These are phyloP conservation scores for Narthecium ossifragum DNA, from an alignment of 106 monocot species.

Conservation along the genomic window DNA sequence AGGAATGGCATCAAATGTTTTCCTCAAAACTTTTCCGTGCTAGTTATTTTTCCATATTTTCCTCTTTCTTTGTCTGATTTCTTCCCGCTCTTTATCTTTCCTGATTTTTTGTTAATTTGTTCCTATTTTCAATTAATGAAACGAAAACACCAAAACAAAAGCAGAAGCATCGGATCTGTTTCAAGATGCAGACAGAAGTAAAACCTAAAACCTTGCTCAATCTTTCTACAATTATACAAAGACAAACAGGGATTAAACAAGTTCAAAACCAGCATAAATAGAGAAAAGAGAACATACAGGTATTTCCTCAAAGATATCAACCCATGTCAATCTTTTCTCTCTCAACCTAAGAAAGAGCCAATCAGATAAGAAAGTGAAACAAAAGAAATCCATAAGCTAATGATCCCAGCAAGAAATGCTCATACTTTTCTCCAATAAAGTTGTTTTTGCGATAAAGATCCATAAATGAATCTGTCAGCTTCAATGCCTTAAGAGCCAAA, in stretches of 20 bases:
- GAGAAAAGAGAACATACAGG: constrained; percentile 37
- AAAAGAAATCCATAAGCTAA: not conserved
- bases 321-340: constrained; percentile 92
- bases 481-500: constrained; percentile 67
- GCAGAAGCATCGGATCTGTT: too few species aligned
- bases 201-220: too few species aligned
- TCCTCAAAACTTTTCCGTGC: too few species aligned
- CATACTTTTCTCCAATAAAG: constrained; percentile 91
- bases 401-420: not conserved
- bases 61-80: too few species aligned
- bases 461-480: constrained; percentile 73
- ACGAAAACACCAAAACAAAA: too few species aligned
- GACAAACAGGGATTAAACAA: not conserved
- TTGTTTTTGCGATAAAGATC: constrained; percentile 58
- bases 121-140: too few species aligned
- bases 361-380: not conserved
- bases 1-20: too few species aligned
- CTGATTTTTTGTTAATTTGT: too few species aligned
- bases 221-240: too few species aligned
- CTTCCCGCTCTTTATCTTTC: too few species aligned
- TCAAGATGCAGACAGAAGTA: too few species aligned
- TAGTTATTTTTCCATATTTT: too few species aligned
- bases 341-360: constrained; percentile 51
- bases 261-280: not conserved
- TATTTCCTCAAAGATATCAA: constrained; percentile 98